Conservation (phyloP, 192 early-diverging fungal species). For the Podila clonocystis region DNA sequence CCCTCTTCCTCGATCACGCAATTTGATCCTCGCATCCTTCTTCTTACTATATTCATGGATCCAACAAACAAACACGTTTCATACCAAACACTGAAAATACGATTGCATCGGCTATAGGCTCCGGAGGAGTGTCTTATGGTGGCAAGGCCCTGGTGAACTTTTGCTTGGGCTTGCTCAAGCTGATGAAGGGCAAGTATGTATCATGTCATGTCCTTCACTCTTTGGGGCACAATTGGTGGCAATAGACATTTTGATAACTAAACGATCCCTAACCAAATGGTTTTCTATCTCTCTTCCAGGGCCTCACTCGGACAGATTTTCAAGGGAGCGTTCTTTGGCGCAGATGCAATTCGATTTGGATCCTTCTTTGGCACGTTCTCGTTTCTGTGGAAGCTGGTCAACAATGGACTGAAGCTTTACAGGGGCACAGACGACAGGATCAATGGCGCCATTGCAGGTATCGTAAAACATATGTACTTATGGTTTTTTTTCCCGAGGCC, state of each 20-base stretch:
- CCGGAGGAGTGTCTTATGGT: conserved; percentile 35
- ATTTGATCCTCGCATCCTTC: background rate
- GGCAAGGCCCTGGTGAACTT: conserved; percentile 41
- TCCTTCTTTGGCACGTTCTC: conserved; percentile 79
- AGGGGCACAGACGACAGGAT: conserved; percentile 63
- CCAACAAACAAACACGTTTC: background rate
- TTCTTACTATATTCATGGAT: background rate
- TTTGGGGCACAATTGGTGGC: background rate
- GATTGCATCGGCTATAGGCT: conserved; percentile 12
- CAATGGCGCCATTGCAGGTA: conserved; percentile 65
- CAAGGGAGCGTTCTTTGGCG: conserved; percentile 59
- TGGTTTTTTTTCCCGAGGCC: background rate
- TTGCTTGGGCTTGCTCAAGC: conserved; percentile 44
- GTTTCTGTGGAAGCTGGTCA: conserved; percentile 78
- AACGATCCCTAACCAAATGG: no score
- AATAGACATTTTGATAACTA: background rate
- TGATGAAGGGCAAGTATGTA: conserved; percentile 47
- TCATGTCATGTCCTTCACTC: background rate
- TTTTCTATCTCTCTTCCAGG: conserved; percentile 6
- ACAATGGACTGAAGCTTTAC: conserved; percentile 65
- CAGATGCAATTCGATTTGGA: conserved; percentile 72
- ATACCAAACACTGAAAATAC: background rate
- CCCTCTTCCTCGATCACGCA: background rate
- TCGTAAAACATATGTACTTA: background rate
- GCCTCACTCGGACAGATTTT: conserved; percentile 18